Evolutionary conservation across 2,329 filamentous ascomycete species (phyloP).

Genomic region (Penicillium sp.): DNA sequence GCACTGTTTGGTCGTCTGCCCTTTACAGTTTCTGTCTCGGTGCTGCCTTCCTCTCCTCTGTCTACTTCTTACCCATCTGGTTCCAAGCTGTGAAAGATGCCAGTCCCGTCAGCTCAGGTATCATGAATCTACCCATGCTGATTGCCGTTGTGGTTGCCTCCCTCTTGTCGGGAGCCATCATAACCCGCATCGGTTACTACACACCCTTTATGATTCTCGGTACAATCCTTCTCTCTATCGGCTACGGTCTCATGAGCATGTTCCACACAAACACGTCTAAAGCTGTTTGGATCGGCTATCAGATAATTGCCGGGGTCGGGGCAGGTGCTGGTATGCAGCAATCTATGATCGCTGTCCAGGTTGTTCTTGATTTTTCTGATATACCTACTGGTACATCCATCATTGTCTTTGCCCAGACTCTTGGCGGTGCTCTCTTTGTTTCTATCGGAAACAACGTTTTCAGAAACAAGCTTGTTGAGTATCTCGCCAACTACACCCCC

Average conservation of each 20-base stretch:
- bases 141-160: conserved; percentile 13
- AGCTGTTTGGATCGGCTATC: conserved; percentile 38
- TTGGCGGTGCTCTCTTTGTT: conserved; percentile 27
- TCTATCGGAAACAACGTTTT: conserved; percentile 29
- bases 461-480: conserved; percentile 22
- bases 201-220: conserved; percentile 27
- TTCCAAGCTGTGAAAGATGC: conserved; percentile 28
- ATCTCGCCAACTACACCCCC: conserved; percentile 1
- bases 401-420: conserved; percentile 25
- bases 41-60: conserved; percentile 6
- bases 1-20: conserved; percentile 35
- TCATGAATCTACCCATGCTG: conserved; percentile 26
- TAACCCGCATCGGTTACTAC: conserved; percentile 37
- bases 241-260: conserved; percentile 30
- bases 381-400: conserved; percentile 23
- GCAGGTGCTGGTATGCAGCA: conserved; percentile 24
- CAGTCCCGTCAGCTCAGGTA: conserved; percentile 22
- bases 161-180: conserved; percentile 29
- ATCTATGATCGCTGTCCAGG: conserved; percentile 24
- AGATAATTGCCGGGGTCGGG: conserved; percentile 33
- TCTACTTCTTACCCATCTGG: conserved; percentile 28
- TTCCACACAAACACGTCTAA: conserved; percentile 12
- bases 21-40: conserved; percentile 25
- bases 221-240: conserved; percentile 25
- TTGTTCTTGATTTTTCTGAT: conserved; percentile 20